Base-by-base conservation (phyloP, 2,329 filamentous ascomycete genomes). In the Diaporthe humulicola region DNA sequence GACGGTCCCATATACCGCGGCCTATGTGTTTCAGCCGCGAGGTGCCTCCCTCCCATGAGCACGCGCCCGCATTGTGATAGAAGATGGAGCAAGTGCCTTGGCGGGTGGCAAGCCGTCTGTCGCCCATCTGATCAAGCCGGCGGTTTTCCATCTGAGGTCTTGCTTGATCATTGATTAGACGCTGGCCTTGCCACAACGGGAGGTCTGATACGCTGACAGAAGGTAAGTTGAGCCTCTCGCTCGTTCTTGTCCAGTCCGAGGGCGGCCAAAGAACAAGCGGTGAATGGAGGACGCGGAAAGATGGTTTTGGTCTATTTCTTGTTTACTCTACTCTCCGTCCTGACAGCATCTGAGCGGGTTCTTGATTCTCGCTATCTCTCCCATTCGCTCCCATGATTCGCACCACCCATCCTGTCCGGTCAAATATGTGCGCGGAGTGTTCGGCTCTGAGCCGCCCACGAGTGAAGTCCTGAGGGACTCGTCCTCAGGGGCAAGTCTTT, bases 111-210 rank as follows among this genome's bases (percentile, higher is more conserved):
- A 64, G 57, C 50, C 36, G 52, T 33, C 25, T 28, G 30, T 66
- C 45, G 30, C 64, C 50, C 61, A 28, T 73, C 74, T 61, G 70
- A 73, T 70, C 28, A 69, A 64, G 70, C 54, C 58, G 56, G 30
- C 61, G 36, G 67, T 19, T 22, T 42, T 25, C 48, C 58, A n/a
- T 58, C 50, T n/a, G 50, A 66, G n/a, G 50, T 60, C 30, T n/a
- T 42, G 50, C 58, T 40, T 42, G 30, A 52, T 42, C 30, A 58
- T 19, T 71, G 56, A 61, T 30, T 48, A 61, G 30, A 71, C n/a
- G 45, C 56, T 57, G 30, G 36, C 22, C 14, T 64, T 69, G 19
- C 54, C 28, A 12, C 50, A 36, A 33, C 17, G 19, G 30, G 57
- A 58, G 30, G n/a, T 12, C 40, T 36, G 30, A 57, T 61, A 73